These are phyloP conservation scores for Eucalyptus melliodora DNA, from an alignment of 345 rosid species.

Conservation along the genomic window DNA sequence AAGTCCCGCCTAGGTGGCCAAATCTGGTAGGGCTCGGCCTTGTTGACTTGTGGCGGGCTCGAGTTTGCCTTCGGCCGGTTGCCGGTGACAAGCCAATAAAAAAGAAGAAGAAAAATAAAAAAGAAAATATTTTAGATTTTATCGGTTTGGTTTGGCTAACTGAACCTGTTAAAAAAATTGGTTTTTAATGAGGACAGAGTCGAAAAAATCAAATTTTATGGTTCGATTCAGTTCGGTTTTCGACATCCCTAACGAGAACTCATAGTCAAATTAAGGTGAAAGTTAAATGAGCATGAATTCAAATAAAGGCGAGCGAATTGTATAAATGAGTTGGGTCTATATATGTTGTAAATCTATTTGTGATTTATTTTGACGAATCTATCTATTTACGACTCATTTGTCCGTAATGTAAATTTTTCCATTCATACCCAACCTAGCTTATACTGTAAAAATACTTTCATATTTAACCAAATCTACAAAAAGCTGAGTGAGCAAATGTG, in stretches of 20 bases:
- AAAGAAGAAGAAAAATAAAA: no score
- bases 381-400: accelerated
- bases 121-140: no score
- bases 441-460: accelerated
- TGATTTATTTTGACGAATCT: no score
- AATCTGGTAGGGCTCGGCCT: no score
- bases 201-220: no score
- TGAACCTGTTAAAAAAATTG: accelerated
- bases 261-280: no score
- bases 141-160: no score
- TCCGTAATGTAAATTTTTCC: accelerated
- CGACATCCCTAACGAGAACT: no score
- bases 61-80: accelerated
- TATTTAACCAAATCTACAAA: no score
- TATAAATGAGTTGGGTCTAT: neutral
- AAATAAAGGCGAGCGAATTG: accelerated
- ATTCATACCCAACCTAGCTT: accelerated
- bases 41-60: accelerated
- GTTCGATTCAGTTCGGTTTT: accelerated
- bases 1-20: no score
- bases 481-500: accelerated
- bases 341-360: no score
- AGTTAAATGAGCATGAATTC: accelerated
- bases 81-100: accelerated
- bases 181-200: no score